Evolutionary conservation across 257 asterid genomes (phyloP).

Genomic region (Solanum bulbocastanum): DNA sequence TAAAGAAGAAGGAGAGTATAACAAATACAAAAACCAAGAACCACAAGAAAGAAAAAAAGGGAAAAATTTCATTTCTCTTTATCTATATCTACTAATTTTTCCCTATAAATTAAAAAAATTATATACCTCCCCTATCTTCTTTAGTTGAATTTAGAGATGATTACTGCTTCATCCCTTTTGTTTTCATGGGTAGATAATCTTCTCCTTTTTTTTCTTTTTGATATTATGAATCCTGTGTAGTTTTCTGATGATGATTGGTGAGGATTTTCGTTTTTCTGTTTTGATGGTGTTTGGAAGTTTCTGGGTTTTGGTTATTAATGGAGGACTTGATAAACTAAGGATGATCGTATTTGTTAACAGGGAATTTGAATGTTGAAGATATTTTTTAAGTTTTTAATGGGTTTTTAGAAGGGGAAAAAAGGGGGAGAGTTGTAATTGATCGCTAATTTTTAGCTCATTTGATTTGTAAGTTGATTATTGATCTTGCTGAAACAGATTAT

Average conservation of each 20-base stretch:
- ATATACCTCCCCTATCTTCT: neutral
- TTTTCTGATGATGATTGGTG: neutral
- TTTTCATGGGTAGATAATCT: neutral
- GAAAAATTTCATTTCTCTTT: neutral
- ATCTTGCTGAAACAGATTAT: neutral
- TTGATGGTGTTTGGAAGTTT: neutral
- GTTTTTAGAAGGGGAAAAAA: neutral
- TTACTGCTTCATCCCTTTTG: neutral
- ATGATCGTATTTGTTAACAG: neutral
- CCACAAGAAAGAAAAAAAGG: neutral
- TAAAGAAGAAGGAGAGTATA: neutral
- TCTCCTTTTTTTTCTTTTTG: neutral
- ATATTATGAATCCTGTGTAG: neutral
- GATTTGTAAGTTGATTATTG: neutral
- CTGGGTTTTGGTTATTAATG: neutral
- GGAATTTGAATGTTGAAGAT: neutral
- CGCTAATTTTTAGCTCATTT: neutral
- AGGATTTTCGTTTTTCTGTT: neutral
- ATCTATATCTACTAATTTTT: neutral
- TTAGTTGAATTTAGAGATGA: neutral
- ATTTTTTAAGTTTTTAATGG: neutral
- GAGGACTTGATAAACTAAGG: neutral
- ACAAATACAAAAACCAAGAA: neutral
- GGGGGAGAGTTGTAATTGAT: neutral
- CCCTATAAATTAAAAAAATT: neutral